Evolutionary conservation across 1,284 basidiomycete species (phyloP).

Genomic region (Ceratobasidium sp.): DNA sequence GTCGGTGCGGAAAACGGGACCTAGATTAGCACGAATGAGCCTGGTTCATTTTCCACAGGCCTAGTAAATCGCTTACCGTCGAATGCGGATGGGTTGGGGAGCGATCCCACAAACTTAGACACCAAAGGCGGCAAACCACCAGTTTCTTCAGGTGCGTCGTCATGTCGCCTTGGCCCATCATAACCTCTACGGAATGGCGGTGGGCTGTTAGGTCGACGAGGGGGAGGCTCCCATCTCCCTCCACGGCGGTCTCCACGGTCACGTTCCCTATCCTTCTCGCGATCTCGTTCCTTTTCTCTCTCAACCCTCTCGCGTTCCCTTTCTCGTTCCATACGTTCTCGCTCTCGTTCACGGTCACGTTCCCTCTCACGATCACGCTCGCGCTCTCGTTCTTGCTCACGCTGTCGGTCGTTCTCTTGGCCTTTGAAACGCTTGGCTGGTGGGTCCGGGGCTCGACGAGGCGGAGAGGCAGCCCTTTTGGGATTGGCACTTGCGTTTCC

Average conservation of each 20-base stretch:
- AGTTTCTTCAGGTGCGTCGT: constrained; percentile 59
- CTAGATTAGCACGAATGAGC: constrained; percentile 59
- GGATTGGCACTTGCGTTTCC: constrained; percentile 24
- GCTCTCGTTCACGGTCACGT: constrained; percentile 58
- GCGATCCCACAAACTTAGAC: constrained; percentile 82
- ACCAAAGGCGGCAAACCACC: constrained; percentile 75
- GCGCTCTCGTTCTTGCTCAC: constrained; percentile 60
- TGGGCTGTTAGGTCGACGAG: constrained; percentile 52
- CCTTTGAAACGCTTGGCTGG: constrained; percentile 66
- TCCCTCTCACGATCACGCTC: constrained; percentile 63
- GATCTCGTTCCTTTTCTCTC: constrained; percentile 56
- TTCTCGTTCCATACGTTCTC: constrained; percentile 61
- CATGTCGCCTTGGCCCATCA: constrained; percentile 43
- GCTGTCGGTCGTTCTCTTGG: constrained; percentile 54
- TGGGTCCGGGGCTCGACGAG: constrained; percentile 62
- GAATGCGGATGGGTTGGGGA: constrained; percentile 79
- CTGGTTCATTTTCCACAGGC: background rate
- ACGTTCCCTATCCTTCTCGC: constrained; percentile 62
- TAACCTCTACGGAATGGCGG: constrained; percentile 40
- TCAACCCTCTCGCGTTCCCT: constrained; percentile 63
- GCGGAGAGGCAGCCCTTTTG: constrained; percentile 53
- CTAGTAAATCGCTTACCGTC: constrained; percentile 73
- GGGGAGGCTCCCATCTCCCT: constrained; percentile 61
- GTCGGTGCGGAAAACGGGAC: constrained; percentile 87
- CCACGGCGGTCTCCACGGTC: constrained; percentile 55